Evolutionary conservation across 495 filamentous ascomycete genomes (phyloP), one percentile per base, ranked within the genome.

Genomic region (Podospora pseudocomata): DNA sequence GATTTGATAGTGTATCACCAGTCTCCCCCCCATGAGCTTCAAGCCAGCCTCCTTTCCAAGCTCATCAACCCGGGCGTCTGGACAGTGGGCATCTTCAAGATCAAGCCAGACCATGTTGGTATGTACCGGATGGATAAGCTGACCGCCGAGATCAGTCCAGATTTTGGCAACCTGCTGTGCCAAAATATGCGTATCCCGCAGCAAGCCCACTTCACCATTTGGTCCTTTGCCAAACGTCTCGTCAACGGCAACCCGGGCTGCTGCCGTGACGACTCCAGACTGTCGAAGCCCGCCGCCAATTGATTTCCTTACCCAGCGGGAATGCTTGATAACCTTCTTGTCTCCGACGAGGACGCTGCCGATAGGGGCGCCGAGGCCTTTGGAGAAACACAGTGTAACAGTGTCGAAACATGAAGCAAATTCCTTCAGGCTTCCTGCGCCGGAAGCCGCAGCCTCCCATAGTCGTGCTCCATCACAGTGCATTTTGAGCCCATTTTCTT

Each of bases 41-140:
- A 91, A 62, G 0, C 90, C 90, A 20, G 79, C 77, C 68, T 85
- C 80, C 71, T 79, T 76, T 11, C 81, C 85, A 18, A 85, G 72
- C 65, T 80, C 76, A 20, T 83, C 79, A 39, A 89, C 81, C 34
- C 74, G 76, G 59, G 83, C 79, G 13, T 56, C 66, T 4, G 73
- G 69, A 65, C 88, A 80, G 0, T 82, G 80, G 5, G 71, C 75
- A 13, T 74, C 81, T 30, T 89, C 86, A 32, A 97, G 77, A 78
- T 96, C 91, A 66, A 97, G 70, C 94, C 93, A 98, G 18, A 96
- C 87, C 90, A 97, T 97, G 77, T 98, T 97, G 55, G 94, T 97
- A 72, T 97, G 90, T 3, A 90, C 89, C 7, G 87, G 87, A 34
- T 87, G 78, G 54, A 74, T 60, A 30, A 87, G 75, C 78, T 86